Base-by-base conservation (phyloP, 345 rosid species). In the Gossypium rotundifolium region DNA sequence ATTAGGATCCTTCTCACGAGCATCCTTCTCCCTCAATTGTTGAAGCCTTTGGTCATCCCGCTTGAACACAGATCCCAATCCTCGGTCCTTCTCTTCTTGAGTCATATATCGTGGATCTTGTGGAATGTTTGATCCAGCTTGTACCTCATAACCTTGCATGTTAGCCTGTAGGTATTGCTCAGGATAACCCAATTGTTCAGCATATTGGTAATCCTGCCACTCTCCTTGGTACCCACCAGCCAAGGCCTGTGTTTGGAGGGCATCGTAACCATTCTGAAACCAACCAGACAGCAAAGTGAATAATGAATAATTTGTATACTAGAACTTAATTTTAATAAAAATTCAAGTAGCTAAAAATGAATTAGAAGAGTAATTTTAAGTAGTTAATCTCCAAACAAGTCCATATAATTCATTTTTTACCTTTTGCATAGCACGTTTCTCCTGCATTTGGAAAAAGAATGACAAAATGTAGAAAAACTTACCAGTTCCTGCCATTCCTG, bases 41-140 rank as follows among this genome's bases (percentile, higher is more conserved):
- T 83, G 99, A 83, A 95, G 96, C 87, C 99, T 85, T 81, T 90
- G 86, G 84, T 94, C 98, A 74, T 94, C 98, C 65, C 98, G 89
- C 90, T 95, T 95, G 83, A 95, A 95, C 55, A 95, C 99, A 18
- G 99, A 95, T 45, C 99, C 99, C 69, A 95, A 83, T 75, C 99
- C 99, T 55, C 98, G 85, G 78, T 93, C 99, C 86, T 95, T 95
- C 87, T 92, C 97, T 83, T 95, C 99, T 80, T 95, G 98, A 65
- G 97, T 89, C 99, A 95, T 95, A 72, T 88, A 84, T 54, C 79
- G 88, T 58, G 99, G 98, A 86, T 95, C 99, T 74, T 78, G 91
- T 55, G 66, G 79, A 33, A 81, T 54, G 73, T 74, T 75, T 60
- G 81, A 45, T 70, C 78, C 87, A 23, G 79, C 82, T 78, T 93